Evolutionary conservation across 2,329 filamentous ascomycete genomes (phyloP), one percentile per base, ranked within the genome.

Genomic region (Paraphaeosphaeria minitans): DNA sequence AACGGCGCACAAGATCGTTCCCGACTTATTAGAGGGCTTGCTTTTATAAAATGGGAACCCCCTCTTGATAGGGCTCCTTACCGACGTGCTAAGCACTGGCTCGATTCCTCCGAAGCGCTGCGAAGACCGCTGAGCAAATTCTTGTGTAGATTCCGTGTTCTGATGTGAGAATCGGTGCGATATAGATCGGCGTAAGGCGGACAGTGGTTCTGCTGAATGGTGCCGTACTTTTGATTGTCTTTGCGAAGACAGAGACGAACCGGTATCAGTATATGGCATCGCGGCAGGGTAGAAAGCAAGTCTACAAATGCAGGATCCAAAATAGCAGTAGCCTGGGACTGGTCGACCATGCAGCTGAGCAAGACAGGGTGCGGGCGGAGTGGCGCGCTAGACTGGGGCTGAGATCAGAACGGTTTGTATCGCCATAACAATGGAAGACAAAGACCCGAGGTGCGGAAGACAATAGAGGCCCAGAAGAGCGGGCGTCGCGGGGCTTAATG

Each of bases 111-210:
- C 54, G 42, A 43, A 45, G 54, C 46, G 37, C 35, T 61, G 57
- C 35, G 56, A 58, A 60, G 59, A 43, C 57, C 59, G 54, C 39
- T 57, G 56, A 57, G 46, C 16, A 43, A 57, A 52, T 48, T 56
- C 46, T 19, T 55, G 42, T n/a, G 57, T 37, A 45, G 60, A 56
- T 13, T 62, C 45, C 35, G 65, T 29, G 35, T 48, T 63, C 55
- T 56, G 58, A 37, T 58, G 62, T 50, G 81, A 91, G 57, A 82
- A 89, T 68, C 85, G 89, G 57, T 88, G 90, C 14, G 41, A 55
- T 13, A 53, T 29, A 75, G 81, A 82, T 21, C 73, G 89, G 55
- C 83, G 84, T 43, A 66, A 14, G 42, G 43, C 29, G n/a, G 29
- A 27, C 9, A 31, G 24, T 55, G 53, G 29, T 7, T 41, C 43